Evolutionary conservation across 441 rosid genomes (phyloP).

Genomic region (Mallotus repandus): DNA sequence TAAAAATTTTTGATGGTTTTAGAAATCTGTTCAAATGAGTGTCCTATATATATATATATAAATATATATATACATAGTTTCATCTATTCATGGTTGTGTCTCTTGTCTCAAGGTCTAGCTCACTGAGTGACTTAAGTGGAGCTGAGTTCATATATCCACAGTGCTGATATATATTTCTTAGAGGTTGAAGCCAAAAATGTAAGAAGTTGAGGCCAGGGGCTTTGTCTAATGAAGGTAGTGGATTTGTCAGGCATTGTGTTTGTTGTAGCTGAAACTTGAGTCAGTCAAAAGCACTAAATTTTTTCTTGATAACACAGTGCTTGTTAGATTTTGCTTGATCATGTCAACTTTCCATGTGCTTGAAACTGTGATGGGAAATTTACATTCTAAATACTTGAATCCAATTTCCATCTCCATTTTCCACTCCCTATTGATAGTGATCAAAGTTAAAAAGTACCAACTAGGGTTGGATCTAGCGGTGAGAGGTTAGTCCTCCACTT

Average conservation of each 20-base stretch:
- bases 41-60: not conserved
- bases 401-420: too few relatives aligned
- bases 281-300: not conserved
- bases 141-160: not conserved
- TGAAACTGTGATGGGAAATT: too few relatives aligned
- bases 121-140: not conserved
- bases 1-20: slow-evolving; percentile 63
- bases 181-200: not conserved
- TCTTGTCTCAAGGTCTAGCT: not conserved
- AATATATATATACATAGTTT: too few relatives aligned
- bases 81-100: too few relatives aligned
- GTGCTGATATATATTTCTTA: not conserved
- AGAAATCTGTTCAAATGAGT: slow-evolving; percentile 64
- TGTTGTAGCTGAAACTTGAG: not conserved
- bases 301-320: too few relatives aligned
- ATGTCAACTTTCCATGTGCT: too few relatives aligned
- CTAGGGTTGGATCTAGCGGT: too few relatives aligned
- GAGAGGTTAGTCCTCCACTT: too few relatives aligned
- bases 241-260: not conserved
- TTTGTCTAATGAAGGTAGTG: not conserved
- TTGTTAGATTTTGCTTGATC: too few relatives aligned
- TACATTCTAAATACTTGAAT: too few relatives aligned
- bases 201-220: not conserved
- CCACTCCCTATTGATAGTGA: too few relatives aligned
- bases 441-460: too few relatives aligned